Conservation (phyloP, 352 stramenopile species). For the Pythium aristosporum region DNA sequence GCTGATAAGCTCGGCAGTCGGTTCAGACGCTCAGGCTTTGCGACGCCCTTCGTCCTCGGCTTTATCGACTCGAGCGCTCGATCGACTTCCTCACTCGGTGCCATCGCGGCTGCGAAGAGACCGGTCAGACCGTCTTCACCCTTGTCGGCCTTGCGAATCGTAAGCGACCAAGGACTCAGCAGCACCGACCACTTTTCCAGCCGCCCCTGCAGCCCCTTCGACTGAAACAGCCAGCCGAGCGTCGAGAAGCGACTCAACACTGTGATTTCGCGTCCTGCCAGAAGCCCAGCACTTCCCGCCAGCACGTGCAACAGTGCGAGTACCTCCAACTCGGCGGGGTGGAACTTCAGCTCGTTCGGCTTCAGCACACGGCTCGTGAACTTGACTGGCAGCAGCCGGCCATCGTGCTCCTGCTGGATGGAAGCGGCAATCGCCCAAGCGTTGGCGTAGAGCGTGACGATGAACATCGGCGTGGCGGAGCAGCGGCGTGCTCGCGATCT, state of each 20-base stretch:
- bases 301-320: conserved; percentile 10
- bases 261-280: too few relatives aligned
- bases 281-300: background rate
- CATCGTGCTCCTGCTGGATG: conserved; percentile 4
- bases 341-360: conserved; percentile 6
- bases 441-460: conserved; percentile 7
- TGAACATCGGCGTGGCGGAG: conserved; percentile 4
- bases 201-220: conserved; percentile 18
- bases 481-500: too few relatives aligned
- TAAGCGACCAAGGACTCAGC: conserved; percentile 20
- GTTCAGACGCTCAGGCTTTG: background rate
- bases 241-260: too few relatives aligned
- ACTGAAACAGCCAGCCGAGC: conserved; percentile 17
- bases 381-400: conserved; percentile 1
- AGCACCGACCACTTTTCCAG: conserved; percentile 9
- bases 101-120: conserved; percentile 6
- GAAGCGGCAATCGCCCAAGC: conserved; percentile 4
- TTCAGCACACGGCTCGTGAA: conserved; percentile 16
- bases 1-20: conserved; percentile 4
- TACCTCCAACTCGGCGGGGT: conserved; percentile 4
- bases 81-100: conserved; percentile 5
- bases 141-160: background rate
- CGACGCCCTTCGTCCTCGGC: conserved; percentile 11
- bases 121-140: conserved; percentile 14
- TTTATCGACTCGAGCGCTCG: conserved; percentile 10